Conservation (phyloP, 805 yeast genomes). For the Nakazawaea siamensis region DNA sequence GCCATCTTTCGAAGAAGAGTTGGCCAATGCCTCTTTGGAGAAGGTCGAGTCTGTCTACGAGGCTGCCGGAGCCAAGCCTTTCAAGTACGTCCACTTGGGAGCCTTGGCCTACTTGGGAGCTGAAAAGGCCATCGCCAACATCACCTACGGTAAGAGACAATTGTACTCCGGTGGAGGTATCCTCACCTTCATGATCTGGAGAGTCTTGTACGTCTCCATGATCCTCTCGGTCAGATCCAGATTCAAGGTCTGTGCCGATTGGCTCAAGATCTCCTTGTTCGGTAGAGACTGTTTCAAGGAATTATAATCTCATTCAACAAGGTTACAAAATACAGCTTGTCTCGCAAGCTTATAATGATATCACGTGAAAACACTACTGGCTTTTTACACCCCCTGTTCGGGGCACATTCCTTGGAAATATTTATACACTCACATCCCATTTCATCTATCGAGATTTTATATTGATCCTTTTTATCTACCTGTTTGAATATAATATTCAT, state of each 20-base stretch:
- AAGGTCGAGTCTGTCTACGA: conserved; percentile 4
- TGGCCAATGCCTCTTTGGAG: conserved; percentile 26
- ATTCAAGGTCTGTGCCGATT: conserved; percentile 41
- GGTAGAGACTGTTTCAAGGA: conserved; percentile 51
- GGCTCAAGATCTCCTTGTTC: conserved; percentile 42
- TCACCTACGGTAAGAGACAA: conserved; percentile 47
- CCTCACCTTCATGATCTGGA: conserved; percentile 46
- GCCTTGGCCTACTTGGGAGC: conserved; percentile 50
- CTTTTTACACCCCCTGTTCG: no score
- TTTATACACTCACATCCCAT: no score
- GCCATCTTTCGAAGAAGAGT: conserved; percentile 31
- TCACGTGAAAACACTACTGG: no score
- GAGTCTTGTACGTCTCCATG: conserved; percentile 47
- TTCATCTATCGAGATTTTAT: no score
- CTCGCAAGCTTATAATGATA: no score
- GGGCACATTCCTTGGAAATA: no score
- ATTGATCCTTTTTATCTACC: no score
- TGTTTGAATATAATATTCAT: no score
- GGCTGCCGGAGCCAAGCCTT: conserved; percentile 25
- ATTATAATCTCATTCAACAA: conserved; percentile 17
- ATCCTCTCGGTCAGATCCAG: conserved; percentile 46
- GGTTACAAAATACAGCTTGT: no score
- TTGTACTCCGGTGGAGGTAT: conserved; percentile 43
- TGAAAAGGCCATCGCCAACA: conserved; percentile 49
- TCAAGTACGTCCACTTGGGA: conserved; percentile 43